These are phyloP conservation scores for Alternaria postmessia DNA, from an alignment of 2,329 filamentous ascomycete species.

Conservation along the genomic window DNA sequence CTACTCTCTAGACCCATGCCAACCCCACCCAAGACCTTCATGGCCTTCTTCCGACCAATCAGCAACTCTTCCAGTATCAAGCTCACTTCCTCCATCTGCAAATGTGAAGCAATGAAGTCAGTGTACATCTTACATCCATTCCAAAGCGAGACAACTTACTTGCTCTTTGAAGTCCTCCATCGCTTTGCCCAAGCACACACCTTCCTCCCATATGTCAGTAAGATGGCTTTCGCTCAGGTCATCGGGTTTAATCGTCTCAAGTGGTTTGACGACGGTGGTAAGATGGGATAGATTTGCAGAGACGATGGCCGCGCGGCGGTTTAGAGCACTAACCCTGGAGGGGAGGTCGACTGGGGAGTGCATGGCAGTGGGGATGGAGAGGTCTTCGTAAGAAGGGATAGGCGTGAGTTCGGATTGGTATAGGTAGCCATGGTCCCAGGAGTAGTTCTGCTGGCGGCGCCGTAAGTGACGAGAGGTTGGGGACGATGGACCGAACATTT, in stretches of 20 bases:
- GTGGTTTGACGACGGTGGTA: slow-evolving; percentile 9
- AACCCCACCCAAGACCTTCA: slow-evolving; percentile 1
- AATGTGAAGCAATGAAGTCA: too few species aligned
- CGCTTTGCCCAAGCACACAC: background rate
- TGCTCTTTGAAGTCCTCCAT: slow-evolving; percentile 10
- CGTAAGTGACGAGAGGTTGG: background rate
- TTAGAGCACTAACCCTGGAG: slow-evolving; percentile 7
- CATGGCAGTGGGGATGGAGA: background rate
- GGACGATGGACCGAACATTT: background rate
- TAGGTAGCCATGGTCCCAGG: slow-evolving; percentile 6
- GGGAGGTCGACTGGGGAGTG: slow-evolving; percentile 3
- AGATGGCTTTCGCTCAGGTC: slow-evolving; percentile 5
- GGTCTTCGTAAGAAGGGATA: slow-evolving; percentile 3
- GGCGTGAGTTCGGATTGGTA: background rate
- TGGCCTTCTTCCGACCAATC: slow-evolving; percentile 2
- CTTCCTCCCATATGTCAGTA: slow-evolving; percentile 5
- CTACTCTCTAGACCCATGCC: background rate
- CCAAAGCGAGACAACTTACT: too few species aligned
- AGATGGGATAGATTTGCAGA: slow-evolving; percentile 7
- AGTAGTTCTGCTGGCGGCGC: slow-evolving; percentile 11
- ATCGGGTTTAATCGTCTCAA: slow-evolving; percentile 5
- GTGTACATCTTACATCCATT: too few species aligned
- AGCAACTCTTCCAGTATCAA: slow-evolving; percentile 16
- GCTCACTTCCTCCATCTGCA: slow-evolving; percentile 8
- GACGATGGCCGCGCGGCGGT: slow-evolving; percentile 11